Evolutionary conservation across 1,139 yeast species (phyloP).

Genomic region (Blastobotrys indianensis): DNA sequence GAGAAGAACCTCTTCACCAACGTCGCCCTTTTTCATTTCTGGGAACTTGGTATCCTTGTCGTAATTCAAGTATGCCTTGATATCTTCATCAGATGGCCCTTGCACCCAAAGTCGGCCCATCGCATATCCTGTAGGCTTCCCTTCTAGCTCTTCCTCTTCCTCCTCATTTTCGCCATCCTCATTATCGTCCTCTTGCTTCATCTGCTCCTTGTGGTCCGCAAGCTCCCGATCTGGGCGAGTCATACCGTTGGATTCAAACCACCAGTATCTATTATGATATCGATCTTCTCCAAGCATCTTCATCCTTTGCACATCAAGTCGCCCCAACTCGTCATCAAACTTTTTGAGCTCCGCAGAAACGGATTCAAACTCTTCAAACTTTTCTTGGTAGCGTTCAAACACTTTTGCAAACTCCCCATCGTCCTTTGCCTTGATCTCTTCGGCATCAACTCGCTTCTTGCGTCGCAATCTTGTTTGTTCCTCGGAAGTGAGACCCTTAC

Average conservation of each 20-base stretch:
- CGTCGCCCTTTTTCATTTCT: slow-evolving; percentile 11
- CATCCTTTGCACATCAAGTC: slow-evolving; percentile 67
- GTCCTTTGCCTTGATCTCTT: slow-evolving; percentile 42
- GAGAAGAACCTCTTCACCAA: slow-evolving; percentile 11
- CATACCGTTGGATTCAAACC: slow-evolving; percentile 86
- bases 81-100: slow-evolving; percentile 75
- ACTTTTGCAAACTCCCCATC: slow-evolving; percentile 45
- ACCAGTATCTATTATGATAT: slow-evolving; percentile 83
- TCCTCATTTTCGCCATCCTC: slow-evolving; percentile 9
- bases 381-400: slow-evolving; percentile 30
- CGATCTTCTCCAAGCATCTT: slow-evolving; percentile 78
- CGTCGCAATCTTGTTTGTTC: slow-evolving; percentile 20
- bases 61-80: slow-evolving; percentile 39
- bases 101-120: slow-evolving; percentile 93
- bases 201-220: slow-evolving; percentile 44
- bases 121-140: slow-evolving; percentile 55
- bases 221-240: slow-evolving; percentile 26
- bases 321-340: slow-evolving; percentile 34
- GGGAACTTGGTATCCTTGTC: slow-evolving; percentile 9
- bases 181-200: slow-evolving; percentile 25
- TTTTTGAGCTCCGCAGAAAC: slow-evolving; percentile 26
- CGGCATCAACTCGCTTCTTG: slow-evolving; percentile 44
- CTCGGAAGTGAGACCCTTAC: slow-evolving; percentile 12
- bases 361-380: slow-evolving; percentile 18
- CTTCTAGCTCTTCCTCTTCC: slow-evolving; percentile 35